Conservation (phyloP, 441 rosid species). For the Populus trichocarpa region DNA sequence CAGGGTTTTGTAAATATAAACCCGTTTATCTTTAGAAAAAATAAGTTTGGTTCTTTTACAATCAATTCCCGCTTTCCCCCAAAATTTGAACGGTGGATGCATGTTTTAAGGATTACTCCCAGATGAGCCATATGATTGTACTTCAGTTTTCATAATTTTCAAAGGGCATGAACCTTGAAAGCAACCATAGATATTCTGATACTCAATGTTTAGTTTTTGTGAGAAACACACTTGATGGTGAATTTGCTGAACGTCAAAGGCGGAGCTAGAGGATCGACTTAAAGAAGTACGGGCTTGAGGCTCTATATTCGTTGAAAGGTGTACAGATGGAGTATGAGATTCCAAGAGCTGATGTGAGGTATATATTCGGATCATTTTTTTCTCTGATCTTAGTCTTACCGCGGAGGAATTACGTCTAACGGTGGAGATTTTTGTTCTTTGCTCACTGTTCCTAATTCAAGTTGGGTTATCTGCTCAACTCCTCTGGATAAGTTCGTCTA, state of each 20-base stretch:
- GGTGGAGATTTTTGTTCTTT: not conserved
- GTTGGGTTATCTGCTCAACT: not conserved
- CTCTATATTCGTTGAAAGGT: not conserved
- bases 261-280: not conserved
- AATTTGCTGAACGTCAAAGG: not conserved
- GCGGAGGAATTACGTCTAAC: not conserved
- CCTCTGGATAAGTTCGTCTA: not conserved
- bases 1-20: too few species aligned
- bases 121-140: too few species aligned
- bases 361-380: not conserved
- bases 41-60: too few species aligned
- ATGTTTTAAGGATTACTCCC: too few species aligned
- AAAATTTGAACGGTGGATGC: not conserved
- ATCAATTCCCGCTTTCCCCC: too few species aligned
- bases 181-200: too few species aligned
- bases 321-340: not conserved
- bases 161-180: not conserved
- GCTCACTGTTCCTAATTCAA: not conserved
- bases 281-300: not conserved
- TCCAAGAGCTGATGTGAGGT: not conserved
- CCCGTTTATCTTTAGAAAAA: too few species aligned
- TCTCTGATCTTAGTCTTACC: not conserved
- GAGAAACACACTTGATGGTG: not conserved
- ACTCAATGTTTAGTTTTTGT: not conserved
- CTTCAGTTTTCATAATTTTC: too few species aligned